Conservation (phyloP, 495 filamentous ascomycete species). For the Penicillium bovifimosum region DNA sequence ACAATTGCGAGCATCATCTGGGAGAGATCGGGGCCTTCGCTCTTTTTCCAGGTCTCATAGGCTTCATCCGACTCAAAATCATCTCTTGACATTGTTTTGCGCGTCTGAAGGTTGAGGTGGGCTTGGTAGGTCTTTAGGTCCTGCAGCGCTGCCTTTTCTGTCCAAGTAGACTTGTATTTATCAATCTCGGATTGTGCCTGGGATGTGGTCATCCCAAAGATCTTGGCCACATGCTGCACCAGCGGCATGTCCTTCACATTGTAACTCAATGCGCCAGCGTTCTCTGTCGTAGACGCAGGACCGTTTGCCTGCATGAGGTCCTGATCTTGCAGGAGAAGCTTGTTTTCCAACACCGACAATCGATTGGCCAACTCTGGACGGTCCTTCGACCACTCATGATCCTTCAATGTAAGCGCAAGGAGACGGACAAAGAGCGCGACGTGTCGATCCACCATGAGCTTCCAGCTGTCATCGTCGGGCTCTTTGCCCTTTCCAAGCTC, state of each 20-base stretch:
- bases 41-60: constrained; percentile 84
- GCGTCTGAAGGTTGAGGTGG: constrained; percentile 73
- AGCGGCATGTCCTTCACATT: constrained; percentile 96
- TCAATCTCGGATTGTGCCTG: constrained; percentile 84
- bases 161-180: constrained; percentile 73
- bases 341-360: constrained; percentile 79
- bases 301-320: constrained; percentile 61
- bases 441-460: constrained; percentile 86
- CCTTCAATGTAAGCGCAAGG: constrained; percentile 70
- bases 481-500: constrained; percentile 76
- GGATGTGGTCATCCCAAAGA: constrained; percentile 71
- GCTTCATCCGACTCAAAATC: constrained; percentile 92
- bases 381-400: constrained; percentile 73
- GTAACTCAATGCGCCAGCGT: constrained; percentile 74
- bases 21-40: constrained; percentile 73
- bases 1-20: constrained; percentile 90
- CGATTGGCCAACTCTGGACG: constrained; percentile 74
- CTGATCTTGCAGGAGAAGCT: constrained; percentile 92
- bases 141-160: constrained; percentile 79
- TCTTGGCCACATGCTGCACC: constrained; percentile 75
- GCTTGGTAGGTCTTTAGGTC: constrained; percentile 92
- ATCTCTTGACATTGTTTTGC: constrained; percentile 67
- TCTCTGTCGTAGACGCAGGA: constrained; percentile 61
- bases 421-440: constrained; percentile 92
- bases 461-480: constrained; percentile 85